Percentiles rank a stretch among this genome's conserved stretches.
phyloP scores from a whole-genome alignment of 768 basidiomycete genomes.

The Mycena crocata region DNA sequence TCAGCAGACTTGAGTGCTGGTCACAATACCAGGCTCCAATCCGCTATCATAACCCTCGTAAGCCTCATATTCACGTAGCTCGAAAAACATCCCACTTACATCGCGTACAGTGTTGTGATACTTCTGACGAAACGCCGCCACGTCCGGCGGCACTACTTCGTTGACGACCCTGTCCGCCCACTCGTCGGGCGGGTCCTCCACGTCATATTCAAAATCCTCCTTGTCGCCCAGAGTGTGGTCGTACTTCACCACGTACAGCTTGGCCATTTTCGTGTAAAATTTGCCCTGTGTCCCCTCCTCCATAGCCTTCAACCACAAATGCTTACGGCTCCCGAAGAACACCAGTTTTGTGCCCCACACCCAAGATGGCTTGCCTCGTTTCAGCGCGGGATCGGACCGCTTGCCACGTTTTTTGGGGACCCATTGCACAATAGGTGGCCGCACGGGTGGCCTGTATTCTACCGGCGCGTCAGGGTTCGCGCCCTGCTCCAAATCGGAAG shows the following conservation, averaged over 20 bases:
- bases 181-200: conserved; percentile 4
- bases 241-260: neutral
- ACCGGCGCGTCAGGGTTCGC: too few relatives aligned
- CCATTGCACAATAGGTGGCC: too few relatives aligned
- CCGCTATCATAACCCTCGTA: too few relatives aligned
- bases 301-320: neutral
- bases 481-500: too few relatives aligned
- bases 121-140: neutral
- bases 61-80: too few relatives aligned
- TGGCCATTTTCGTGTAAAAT: conserved; percentile 8
- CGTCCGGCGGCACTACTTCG: neutral
- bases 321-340: neutral
- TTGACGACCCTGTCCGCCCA: neutral
- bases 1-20: too few relatives aligned
- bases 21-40: too few relatives aligned
- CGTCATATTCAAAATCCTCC: neutral
- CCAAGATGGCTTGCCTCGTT: conserved; percentile 1
- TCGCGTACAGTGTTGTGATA: neutral
- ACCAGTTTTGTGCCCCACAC: neutral
- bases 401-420: too few relatives aligned
- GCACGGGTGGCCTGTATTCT: too few relatives aligned
- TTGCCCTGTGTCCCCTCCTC: neutral
- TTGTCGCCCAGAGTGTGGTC: neutral
- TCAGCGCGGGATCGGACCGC: too few relatives aligned
- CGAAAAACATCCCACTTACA: too few relatives aligned